Evolutionary conservation across 2,329 filamentous ascomycete species (phyloP), one percentile per base, ranked within the genome.

Genomic region (Cucurbitaria berberidis): DNA sequence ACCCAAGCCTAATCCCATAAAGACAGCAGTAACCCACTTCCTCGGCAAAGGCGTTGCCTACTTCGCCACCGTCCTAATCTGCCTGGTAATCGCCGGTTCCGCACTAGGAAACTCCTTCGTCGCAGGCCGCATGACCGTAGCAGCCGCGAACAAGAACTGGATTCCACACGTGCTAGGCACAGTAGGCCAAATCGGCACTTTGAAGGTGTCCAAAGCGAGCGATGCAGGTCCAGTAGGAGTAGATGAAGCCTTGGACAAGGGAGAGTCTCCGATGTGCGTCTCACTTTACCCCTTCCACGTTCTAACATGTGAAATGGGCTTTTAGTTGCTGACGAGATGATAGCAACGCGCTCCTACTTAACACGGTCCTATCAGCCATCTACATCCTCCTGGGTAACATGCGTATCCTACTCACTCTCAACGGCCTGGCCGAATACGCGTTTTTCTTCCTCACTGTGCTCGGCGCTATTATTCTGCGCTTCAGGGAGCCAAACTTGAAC

Each of bases 371-470:
- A n/a, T 81, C 83, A 0, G 70, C 82, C 0, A 55, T 86, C 1
- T 88, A 87, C 66, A 86, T 88, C 36, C 70, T 87, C 0, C 73
- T 87, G 0, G 85, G 85, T 6, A 84, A 81, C 66, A 88, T 88
- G 77, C 82, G 85, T 16, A 82, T 84, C 1, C 78, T 88, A 0
- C 70, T 88, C 9, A 87, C 85, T 0, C 82, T 75, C 32, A 75
- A 75, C 24, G 72, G 72, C 1, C 62, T 75, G 7, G 70, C 67
- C 1, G 72, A 74, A 42, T 87, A 85, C 59, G 81, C 84, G 0
- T 88, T 88, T 72, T 88, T 87, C 77, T 86, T 87, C 68, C 74
- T 88, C 10, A 84, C 85, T 0, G 84, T 87, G 0, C 64, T 86
- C 0, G 86, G 85, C 0, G 84, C 82, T 1, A 78, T 87, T 5